phyloP scores from a whole-genome alignment of 306 rosid genomes.

The Quercus gilva region DNA sequence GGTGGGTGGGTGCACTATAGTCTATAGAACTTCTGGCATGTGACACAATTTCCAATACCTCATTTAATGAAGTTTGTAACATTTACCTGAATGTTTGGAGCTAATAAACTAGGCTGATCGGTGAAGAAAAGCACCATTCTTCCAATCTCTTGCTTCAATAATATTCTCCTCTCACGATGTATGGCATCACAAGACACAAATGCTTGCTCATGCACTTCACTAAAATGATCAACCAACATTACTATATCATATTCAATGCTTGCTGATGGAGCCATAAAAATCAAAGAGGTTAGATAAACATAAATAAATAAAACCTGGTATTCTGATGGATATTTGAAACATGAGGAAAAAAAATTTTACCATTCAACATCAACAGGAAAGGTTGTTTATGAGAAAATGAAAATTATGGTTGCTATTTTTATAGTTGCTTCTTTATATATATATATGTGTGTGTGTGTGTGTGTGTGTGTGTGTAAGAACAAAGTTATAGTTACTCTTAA shows the following conservation, averaged over 20 bases:
- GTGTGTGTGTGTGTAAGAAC: no score
- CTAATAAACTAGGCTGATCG: slow-evolving; percentile 93
- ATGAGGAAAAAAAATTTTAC: neutral
- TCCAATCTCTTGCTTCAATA: slow-evolving; percentile 96
- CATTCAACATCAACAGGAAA: neutral
- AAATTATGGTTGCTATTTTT: neutral
- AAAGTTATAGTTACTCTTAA: neutral
- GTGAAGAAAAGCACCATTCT: slow-evolving; percentile 96
- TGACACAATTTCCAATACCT: neutral
- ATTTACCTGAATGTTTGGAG: slow-evolving; percentile 91
- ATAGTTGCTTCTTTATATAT: neutral
- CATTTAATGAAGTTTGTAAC: slow-evolving; percentile 13
- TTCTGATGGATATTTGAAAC: neutral
- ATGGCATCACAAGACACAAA: slow-evolving; percentile 77
- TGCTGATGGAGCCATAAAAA: slow-evolving; percentile 17
- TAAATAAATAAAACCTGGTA: neutral
- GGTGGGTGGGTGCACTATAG: neutral
- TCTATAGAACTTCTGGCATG: neutral
- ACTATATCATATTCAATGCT: slow-evolving; percentile 25
- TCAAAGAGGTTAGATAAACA: neutral
- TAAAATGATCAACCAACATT: slow-evolving; percentile 41
- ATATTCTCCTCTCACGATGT: slow-evolving; percentile 91
- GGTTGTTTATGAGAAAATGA: neutral
- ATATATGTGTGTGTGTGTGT: no score
- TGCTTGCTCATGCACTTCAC: slow-evolving; percentile 98